Percentiles rank a stretch among this genome's conserved stretches.
These are phyloP conservation scores for Ophiostoma fasciatum DNA, from an alignment of 2,329 filamentous ascomycete genomes.

Conservation along the genomic window DNA sequence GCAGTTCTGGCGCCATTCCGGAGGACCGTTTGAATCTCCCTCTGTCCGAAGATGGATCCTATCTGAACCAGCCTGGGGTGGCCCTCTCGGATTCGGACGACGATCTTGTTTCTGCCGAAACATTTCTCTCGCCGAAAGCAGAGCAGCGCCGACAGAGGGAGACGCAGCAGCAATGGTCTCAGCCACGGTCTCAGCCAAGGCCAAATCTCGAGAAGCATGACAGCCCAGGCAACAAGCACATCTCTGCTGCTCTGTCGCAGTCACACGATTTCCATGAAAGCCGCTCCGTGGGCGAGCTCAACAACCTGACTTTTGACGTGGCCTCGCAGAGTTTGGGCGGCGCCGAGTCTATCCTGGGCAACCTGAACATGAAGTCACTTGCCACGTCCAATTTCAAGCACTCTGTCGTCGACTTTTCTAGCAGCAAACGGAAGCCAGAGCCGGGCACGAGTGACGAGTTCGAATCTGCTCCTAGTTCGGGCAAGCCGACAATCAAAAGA, in stretches of 20 bases:
- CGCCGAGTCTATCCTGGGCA: constrained; percentile 28
- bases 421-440: constrained; percentile 42
- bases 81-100: constrained; percentile 28
- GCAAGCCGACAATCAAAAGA: constrained; percentile 38
- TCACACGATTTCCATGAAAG: constrained; percentile 12
- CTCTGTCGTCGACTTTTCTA: constrained; percentile 21
- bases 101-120: constrained; percentile 30
- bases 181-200: constrained; percentile 12
- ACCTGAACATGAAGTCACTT: constrained; percentile 28
- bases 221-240: constrained; percentile 3
- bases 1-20: constrained; percentile 36
- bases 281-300: constrained; percentile 33
- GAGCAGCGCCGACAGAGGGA: constrained; percentile 7
- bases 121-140: constrained; percentile 4
- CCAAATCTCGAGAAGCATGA: constrained; percentile 9
- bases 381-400: constrained; percentile 13
- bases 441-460: constrained; percentile 37
- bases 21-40: constrained; percentile 34
- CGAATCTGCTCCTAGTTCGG: constrained; percentile 18
- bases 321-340: constrained; percentile 41
- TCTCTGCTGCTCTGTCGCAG: constrained; percentile 14
- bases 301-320: constrained; percentile 35
- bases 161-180: constrained; percentile 7
- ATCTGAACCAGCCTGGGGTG: constrained; percentile 21
- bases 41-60: constrained; percentile 16